phyloP scores from a whole-genome alignment of 352 stramenopile species.

The Plasmopara muralis region DNA sequence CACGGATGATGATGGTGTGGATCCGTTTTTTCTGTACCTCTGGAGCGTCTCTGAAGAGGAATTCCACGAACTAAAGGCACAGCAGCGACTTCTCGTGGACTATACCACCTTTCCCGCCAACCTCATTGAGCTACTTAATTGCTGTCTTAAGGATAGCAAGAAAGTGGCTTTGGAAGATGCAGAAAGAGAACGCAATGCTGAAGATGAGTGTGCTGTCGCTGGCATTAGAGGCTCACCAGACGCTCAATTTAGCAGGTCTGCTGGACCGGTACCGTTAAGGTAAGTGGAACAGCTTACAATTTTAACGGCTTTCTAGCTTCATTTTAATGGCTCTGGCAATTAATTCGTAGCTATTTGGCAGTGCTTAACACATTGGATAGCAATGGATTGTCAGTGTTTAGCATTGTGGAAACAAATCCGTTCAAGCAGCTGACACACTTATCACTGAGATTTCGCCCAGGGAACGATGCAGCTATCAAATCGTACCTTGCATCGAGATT shows the following conservation, averaged over 20 bases:
- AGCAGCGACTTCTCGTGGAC: conserved; percentile 91
- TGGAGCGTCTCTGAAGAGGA: conserved; percentile 92
- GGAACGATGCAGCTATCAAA: conserved; percentile 87
- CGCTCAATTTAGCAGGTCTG: conserved; percentile 26
- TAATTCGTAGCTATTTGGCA: conserved; percentile 56
- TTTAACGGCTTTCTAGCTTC: neutral
- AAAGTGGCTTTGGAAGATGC: conserved; percentile 22
- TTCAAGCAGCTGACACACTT: conserved; percentile 95
- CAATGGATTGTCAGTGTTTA: conserved; percentile 75
- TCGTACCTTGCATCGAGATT: conserved; percentile 86
- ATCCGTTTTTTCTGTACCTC: conserved; percentile 90
- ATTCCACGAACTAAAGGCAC: conserved; percentile 92
- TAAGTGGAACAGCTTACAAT: neutral
- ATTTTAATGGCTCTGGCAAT: neutral
- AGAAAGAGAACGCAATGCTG: conserved; percentile 4
- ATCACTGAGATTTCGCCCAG: conserved; percentile 78
- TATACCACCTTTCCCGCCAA: conserved; percentile 89
- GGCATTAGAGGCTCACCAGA: conserved; percentile 3
- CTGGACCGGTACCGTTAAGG: conserved; percentile 71
- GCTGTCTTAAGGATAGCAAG: conserved; percentile 76
- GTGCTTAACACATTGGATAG: conserved; percentile 69
- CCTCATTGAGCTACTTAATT: conserved; percentile 89
- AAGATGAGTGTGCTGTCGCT: conserved; percentile 3
- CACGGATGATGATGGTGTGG: conserved; percentile 86
- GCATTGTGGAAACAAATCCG: conserved; percentile 90